These are phyloP conservation scores for Ophiostoma ips DNA, from an alignment of 2,329 filamentous ascomycete genomes.

Conservation along the genomic window DNA sequence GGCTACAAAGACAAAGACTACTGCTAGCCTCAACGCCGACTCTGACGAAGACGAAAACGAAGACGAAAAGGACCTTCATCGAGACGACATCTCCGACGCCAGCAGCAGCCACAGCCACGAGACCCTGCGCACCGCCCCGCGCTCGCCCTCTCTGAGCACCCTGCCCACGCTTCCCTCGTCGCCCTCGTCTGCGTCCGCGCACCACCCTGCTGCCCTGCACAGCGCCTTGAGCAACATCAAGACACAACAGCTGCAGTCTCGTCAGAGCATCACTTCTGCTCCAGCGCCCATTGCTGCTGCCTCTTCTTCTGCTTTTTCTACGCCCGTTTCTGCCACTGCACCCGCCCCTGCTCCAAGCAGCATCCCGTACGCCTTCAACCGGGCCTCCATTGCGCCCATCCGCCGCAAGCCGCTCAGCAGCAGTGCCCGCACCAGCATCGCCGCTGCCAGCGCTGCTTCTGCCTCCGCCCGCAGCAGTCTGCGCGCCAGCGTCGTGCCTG, in stretches of 20 bases:
- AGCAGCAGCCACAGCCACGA: background rate
- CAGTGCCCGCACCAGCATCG: constrained; percentile 3
- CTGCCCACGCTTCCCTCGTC: constrained; percentile 4
- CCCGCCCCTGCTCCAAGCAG: background rate
- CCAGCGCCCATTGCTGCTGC: background rate
- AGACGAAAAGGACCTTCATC: background rate
- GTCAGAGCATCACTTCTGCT: constrained; percentile 7
- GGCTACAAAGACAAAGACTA: constrained; percentile 1
- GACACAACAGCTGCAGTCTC: too few species aligned
- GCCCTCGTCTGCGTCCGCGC: background rate
- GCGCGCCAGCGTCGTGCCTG: background rate
- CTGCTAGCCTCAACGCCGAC: background rate
- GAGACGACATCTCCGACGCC: background rate
- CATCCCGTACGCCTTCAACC: background rate
- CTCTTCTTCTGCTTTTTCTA: background rate
- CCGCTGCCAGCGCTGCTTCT: constrained; percentile 15
- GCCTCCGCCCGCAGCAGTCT: constrained; percentile 14
- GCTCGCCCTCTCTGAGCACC: constrained; percentile 7
- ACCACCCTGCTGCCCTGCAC: background rate
- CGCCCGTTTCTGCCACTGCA: too few species aligned
- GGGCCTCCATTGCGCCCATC: background rate
- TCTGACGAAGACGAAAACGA: background rate
- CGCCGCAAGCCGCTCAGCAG: constrained; percentile 1
- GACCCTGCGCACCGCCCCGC: background rate
- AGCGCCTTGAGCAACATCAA: background rate